These are phyloP conservation scores for Penicillium longicatenatum DNA, from an alignment of 495 filamentous ascomycete species.

Conservation along the genomic window DNA sequence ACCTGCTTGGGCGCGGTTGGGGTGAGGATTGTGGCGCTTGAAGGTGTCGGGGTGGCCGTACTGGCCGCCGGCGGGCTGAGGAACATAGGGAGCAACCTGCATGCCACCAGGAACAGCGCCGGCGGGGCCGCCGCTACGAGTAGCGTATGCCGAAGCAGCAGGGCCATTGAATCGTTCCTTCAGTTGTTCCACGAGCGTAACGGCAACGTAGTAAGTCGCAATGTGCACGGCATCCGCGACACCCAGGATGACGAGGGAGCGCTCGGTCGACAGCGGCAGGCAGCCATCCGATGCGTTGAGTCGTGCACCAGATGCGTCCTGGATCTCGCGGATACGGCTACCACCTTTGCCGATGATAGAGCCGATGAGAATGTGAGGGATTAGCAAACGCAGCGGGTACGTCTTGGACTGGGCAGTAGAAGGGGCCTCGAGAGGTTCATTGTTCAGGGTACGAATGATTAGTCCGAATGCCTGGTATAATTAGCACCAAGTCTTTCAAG, in stretches of 20 bases:
- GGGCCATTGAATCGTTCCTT: constrained; percentile 95
- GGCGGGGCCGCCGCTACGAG: constrained; percentile 88
- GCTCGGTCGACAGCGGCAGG: constrained; percentile 89
- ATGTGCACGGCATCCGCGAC: constrained; percentile 96
- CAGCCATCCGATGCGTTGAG: constrained; percentile 96
- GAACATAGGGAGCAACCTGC: constrained; percentile 95
- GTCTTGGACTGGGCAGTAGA: constrained; percentile 94
- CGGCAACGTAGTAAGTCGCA: constrained; percentile 96
- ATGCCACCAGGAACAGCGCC: constrained; percentile 94
- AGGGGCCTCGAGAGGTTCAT: constrained; percentile 82
- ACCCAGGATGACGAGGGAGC: constrained; percentile 91
- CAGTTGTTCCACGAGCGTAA: constrained; percentile 92
- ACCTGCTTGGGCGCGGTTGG: constrained; percentile 65
- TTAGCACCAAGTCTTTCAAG: constrained; percentile 10
- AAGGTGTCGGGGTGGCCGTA: constrained; percentile 90
- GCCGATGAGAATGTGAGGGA: constrained; percentile 95
- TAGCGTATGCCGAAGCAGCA: constrained; percentile 94
- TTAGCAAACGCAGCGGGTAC: constrained; percentile 91
- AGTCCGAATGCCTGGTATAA: constrained; percentile 82
- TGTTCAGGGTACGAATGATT: constrained; percentile 97
- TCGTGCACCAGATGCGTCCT: constrained; percentile 93
- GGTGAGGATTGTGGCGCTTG: constrained; percentile 64
- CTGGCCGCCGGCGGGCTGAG: constrained; percentile 86
- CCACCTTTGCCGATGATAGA: constrained; percentile 98
- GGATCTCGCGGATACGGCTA: constrained; percentile 94